Evolutionary conservation across 163 green algal species (phyloP).

Genomic region (Picocystis sp.): DNA sequence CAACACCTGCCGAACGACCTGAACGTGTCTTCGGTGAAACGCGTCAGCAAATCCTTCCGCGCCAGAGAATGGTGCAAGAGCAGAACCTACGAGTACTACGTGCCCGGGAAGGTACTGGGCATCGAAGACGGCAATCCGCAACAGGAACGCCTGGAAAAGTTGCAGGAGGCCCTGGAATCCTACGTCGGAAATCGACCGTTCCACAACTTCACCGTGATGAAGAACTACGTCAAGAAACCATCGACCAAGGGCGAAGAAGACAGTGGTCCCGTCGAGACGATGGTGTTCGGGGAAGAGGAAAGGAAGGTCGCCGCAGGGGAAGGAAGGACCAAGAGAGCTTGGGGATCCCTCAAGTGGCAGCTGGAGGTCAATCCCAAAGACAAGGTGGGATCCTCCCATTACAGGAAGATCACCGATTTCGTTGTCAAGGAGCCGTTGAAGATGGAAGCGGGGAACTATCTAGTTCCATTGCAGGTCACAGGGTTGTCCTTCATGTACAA

Average conservation of each 20-base stretch:
- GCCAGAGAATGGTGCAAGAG: conserved; percentile 34
- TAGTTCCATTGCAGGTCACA: conserved; percentile 18
- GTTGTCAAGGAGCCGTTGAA: conserved; percentile 19
- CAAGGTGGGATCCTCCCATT: conserved; percentile 20
- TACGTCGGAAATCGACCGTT: conserved; percentile 46
- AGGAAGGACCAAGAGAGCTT: neutral
- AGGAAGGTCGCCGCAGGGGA: conserved; percentile 8
- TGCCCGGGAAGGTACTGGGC: conserved; percentile 36
- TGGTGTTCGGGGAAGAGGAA: neutral
- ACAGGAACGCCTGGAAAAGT: conserved; percentile 14
- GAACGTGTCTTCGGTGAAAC: conserved; percentile 47
- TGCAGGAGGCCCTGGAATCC: conserved; percentile 28
- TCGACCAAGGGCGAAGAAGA: neutral
- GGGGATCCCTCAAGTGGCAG: conserved; percentile 8
- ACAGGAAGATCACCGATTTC: conserved; percentile 27
- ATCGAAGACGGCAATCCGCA: no score
- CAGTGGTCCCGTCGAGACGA: neutral
- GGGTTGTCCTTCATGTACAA: conserved; percentile 39
- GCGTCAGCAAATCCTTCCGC: conserved; percentile 50
- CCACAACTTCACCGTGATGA: conserved; percentile 56
- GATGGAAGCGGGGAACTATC: neutral
- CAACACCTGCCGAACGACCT: conserved; percentile 45
- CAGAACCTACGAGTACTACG: conserved; percentile 65
- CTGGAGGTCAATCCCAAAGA: neutral
- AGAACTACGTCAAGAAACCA: conserved; percentile 3